These are phyloP conservation scores for Candida hispaniensis DNA, from an alignment of 805 yeast genomes.

Conservation along the genomic window DNA sequence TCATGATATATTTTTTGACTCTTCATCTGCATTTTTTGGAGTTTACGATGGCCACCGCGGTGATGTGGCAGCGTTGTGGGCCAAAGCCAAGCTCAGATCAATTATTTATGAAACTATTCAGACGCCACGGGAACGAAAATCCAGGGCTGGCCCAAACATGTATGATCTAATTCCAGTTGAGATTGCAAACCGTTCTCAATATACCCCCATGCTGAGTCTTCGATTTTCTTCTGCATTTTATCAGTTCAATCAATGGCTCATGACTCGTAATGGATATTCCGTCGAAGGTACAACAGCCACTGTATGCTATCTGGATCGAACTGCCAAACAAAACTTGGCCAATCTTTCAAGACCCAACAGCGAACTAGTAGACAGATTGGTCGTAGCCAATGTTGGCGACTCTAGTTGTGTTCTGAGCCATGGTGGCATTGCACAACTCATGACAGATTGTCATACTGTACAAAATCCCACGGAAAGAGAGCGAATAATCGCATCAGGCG, in stretches of 20 bases:
- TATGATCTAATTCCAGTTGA: no score
- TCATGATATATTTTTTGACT: slow-evolving; percentile 7
- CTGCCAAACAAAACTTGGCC: slow-evolving; percentile 2
- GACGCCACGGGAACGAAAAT: slow-evolving; percentile 3
- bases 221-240: slow-evolving; percentile 9
- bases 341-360: slow-evolving; percentile 4
- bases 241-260: slow-evolving; percentile 11
- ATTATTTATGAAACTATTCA: slow-evolving; percentile 6
- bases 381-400: slow-evolving; percentile 13
- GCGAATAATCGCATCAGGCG: slow-evolving; percentile 14
- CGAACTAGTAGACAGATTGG: slow-evolving; percentile 1
- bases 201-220: slow-evolving; percentile 5
- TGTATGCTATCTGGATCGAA: slow-evolving; percentile 8
- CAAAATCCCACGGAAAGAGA: slow-evolving; percentile 10
- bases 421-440: slow-evolving; percentile 7
- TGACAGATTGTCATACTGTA: slow-evolving; percentile 11
- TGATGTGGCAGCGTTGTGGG: slow-evolving; percentile 9
- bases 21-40: slow-evolving; percentile 7
- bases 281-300: slow-evolving; percentile 13
- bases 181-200: slow-evolving; percentile 5
- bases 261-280: slow-evolving; percentile 2
- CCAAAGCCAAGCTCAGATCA: slow-evolving; percentile 11
- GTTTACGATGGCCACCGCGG: slow-evolving; percentile 14
- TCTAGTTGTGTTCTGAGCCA: slow-evolving; percentile 3
- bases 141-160: slow-evolving; percentile 12